Evolutionary conservation across 257 asterid genomes (phyloP), one percentile per base, ranked within the genome.

Genomic region (Penstemon eatonii): DNA sequence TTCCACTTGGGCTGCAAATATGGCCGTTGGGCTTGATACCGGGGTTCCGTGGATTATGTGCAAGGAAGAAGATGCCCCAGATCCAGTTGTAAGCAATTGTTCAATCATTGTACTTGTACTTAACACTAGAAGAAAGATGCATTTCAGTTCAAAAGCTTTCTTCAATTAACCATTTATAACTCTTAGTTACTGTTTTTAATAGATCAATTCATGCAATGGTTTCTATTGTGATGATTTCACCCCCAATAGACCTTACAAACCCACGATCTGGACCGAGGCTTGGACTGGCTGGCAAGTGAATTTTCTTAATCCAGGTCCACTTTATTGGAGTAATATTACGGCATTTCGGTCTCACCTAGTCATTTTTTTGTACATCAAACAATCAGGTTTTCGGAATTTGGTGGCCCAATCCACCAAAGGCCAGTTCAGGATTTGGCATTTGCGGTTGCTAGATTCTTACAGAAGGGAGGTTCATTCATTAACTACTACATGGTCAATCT

Each of bases 141-240:
- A 39, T 37, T 37, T 38, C 1, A 47, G 53, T 50, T 19, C 42
- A 37, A 41, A 11, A 64, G 61, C 66, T 13, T 70, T 69, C 39
- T 67, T 44, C 40, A 36, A 41, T 36, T 36, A 8, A 18, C 50
- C 11, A 3, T 47, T 63, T 42, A 57, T 61, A 42, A 58, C 60
- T 67, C 37, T 58, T 63, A 43, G 4, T 44, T 67, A 61, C 66
- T 66, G 9, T 37, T 72, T 64, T 40, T 82, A 66, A 71, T 83
- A 93, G 99, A 87, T 93, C 25, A 93, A 93, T 75, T 82, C 99
- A 3, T 93, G 99, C 86, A 93, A 93, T 33, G 99, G 99, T 33
- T 90, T 93, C 90, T 90, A 90, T 50, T 87, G 97, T 72, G 95
- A 90, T 80, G 54, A 80, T 57, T 90, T 93, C 79, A 49, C 81